Evolutionary conservation across 2,329 filamentous ascomycete genomes (phyloP).

Genomic region (Arthrinium phaeospermum): DNA sequence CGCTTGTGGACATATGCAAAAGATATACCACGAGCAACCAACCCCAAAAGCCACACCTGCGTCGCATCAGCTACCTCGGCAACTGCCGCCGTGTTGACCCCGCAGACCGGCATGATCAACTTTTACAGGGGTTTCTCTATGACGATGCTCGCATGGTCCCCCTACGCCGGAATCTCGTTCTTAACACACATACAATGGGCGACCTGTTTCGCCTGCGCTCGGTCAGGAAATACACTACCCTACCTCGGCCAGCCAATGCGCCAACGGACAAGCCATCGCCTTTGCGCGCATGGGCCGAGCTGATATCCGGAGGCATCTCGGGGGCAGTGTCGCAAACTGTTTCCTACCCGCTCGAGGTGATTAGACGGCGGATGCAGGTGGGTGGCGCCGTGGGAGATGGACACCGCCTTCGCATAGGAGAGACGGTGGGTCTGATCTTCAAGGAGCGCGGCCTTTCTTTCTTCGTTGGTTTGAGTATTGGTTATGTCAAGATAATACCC

Average conservation of each 20-base stretch:
- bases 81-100: slow-evolving; percentile 57
- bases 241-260: slow-evolving; percentile 64
- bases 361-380: slow-evolving; percentile 93
- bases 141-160: slow-evolving; percentile 92
- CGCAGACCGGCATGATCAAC: slow-evolving; percentile 76
- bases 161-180: slow-evolving; percentile 95
- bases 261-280: slow-evolving; percentile 69
- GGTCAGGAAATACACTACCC: slow-evolving; percentile 75
- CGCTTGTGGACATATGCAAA: slow-evolving; percentile 78
- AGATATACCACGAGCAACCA: slow-evolving; percentile 83
- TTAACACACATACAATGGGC: slow-evolving; percentile 87
- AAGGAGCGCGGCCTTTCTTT: slow-evolving; percentile 78
- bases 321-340: slow-evolving; percentile 89
- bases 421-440: slow-evolving; percentile 79
- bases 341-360: slow-evolving; percentile 93
- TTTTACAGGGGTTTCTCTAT: slow-evolving; percentile 95
- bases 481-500: slow-evolving; percentile 92
- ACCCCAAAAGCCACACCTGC: slow-evolving; percentile 45
- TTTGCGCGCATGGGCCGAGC: slow-evolving; percentile 84
- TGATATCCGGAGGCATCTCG: slow-evolving; percentile 82
- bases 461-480: slow-evolving; percentile 91
- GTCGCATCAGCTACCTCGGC: slow-evolving; percentile 50
- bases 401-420: slow-evolving; percentile 74
- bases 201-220: slow-evolving; percentile 77
- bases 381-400: slow-evolving; percentile 93